These are phyloP conservation scores for Mucor plumbeus DNA, from an alignment of 371 early-diverging fungal genomes.

Conservation along the genomic window DNA sequence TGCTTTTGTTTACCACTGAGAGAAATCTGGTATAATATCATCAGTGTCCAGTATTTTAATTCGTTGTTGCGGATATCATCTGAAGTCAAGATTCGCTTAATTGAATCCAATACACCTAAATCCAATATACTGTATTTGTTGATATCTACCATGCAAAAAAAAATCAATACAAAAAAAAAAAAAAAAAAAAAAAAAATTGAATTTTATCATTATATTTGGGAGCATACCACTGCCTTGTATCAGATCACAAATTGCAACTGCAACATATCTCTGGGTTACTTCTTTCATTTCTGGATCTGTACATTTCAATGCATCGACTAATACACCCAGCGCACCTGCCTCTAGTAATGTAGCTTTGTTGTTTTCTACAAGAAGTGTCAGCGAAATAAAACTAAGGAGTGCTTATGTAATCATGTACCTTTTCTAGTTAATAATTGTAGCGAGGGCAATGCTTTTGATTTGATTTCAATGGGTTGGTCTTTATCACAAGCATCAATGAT, in stretches of 20 bases:
- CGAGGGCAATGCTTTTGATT: conserved; percentile 66
- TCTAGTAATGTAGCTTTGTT: conserved; percentile 62
- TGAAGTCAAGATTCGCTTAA: conserved; percentile 63
- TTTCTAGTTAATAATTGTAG: conserved; percentile 73
- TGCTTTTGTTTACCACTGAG: conserved; percentile 55
- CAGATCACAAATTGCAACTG: conserved; percentile 75
- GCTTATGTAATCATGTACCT: conserved; percentile 44
- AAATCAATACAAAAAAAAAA: background rate
- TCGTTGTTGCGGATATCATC: conserved; percentile 70
- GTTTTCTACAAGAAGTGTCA: conserved; percentile 43
- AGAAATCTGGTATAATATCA: conserved; percentile 77
- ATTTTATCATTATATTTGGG: too few species aligned
- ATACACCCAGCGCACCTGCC: conserved; percentile 64
- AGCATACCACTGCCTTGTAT: conserved; percentile 64
- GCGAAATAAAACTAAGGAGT: too few species aligned
- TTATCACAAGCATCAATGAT: conserved; percentile 57
- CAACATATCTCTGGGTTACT: conserved; percentile 68
- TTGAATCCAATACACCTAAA: conserved; percentile 66
- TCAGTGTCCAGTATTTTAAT: conserved; percentile 80
- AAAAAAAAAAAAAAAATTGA: too few species aligned
- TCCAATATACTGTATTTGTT: conserved; percentile 61
- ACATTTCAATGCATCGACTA: conserved; percentile 65
- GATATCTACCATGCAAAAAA: conserved; percentile 37
- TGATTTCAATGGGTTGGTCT: conserved; percentile 52
- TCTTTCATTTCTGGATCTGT: conserved; percentile 59